Base-by-base conservation (phyloP, 2,329 filamentous ascomycete species). In the Erysiphe neolycopersici region DNA sequence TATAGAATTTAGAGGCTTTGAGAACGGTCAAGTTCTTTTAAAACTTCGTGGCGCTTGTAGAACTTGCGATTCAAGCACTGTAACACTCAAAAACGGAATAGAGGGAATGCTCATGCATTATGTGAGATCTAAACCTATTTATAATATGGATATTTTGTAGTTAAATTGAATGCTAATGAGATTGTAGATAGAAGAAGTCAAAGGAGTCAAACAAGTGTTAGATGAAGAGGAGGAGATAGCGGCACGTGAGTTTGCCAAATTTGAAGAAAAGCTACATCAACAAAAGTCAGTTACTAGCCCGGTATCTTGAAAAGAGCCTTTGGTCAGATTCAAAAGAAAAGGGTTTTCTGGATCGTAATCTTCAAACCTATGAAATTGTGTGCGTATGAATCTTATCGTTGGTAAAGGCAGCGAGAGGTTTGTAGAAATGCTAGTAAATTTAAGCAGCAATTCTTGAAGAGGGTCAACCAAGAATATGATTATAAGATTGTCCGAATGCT, bases 21-120 rank as follows among this genome's bases (percentile, higher is more conserved):
- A 84, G 51, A 70, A 83, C 52, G 89, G 89, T 0, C 71, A 78
- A 48, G 89, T 93, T n/a, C 59, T 73, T 53, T 58, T 93, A 54
- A 94, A 93, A 67, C 62, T 98, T 53, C 69, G 87, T 41, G 89
- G 89, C 14, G 89, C 89, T 17, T 98, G 89, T 61, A 69, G 89
- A 50, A 95, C 87, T 17, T 98, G 89, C 59, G 89, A 95, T 60
- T 92, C 82, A 39, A 94, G 85, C 59, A 95, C 89, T 0, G 85
- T 94, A 32, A 98, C 89, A 29, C 62, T 98, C 51, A 93, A 92
- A 67, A 95, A 91, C 58, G 89, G 89, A 6, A 98, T 98, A 52
- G 89, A 98, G 67, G 82, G 81, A 51, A 95, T 98, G 89, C 61
- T 95, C 58, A 94, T 93, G 82, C 82, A 87, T 60, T 89, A 89